phyloP scores from a whole-genome alignment of 2,329 filamentous ascomycete genomes.

The Chrysoporthe cubensis region DNA sequence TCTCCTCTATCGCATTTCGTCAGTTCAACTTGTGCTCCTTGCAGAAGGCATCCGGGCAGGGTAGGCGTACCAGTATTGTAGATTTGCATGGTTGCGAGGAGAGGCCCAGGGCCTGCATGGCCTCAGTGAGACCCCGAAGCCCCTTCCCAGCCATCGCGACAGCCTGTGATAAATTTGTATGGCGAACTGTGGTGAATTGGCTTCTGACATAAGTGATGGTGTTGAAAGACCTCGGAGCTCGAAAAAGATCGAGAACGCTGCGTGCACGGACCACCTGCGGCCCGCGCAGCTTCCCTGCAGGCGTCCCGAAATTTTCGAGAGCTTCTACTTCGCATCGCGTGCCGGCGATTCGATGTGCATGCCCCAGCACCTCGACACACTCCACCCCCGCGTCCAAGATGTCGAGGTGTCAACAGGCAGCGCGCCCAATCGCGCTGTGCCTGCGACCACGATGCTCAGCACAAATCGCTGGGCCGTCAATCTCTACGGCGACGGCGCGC shows the following conservation, averaged over 20 bases:
- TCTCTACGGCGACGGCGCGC: conserved; percentile 39
- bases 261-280: conserved; percentile 24
- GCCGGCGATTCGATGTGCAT: conserved; percentile 23
- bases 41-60: neutral
- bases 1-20: conserved; percentile 11
- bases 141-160: conserved; percentile 51
- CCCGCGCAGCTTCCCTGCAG: conserved; percentile 4
- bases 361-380: conserved; percentile 18
- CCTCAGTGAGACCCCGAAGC: conserved; percentile 55
- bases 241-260: conserved; percentile 25
- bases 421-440: conserved; percentile 59
- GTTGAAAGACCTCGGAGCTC: conserved; percentile 5
- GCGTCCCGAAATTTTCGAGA: conserved; percentile 36
- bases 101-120: conserved; percentile 54
- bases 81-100: conserved; percentile 48
- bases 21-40: conserved; percentile 23
- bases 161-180: neutral
- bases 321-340: conserved; percentile 23
- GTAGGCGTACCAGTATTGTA: conserved; percentile 23
- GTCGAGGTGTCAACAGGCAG: conserved; percentile 64
- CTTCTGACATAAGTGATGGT: neutral
- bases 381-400: conserved; percentile 43
- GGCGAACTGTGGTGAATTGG: conserved; percentile 1
- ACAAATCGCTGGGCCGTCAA: conserved; percentile 40
- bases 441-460: conserved; percentile 47